Base-by-base conservation (phyloP, 2,329 filamentous ascomycete species). In the Penicillium sp. region DNA sequence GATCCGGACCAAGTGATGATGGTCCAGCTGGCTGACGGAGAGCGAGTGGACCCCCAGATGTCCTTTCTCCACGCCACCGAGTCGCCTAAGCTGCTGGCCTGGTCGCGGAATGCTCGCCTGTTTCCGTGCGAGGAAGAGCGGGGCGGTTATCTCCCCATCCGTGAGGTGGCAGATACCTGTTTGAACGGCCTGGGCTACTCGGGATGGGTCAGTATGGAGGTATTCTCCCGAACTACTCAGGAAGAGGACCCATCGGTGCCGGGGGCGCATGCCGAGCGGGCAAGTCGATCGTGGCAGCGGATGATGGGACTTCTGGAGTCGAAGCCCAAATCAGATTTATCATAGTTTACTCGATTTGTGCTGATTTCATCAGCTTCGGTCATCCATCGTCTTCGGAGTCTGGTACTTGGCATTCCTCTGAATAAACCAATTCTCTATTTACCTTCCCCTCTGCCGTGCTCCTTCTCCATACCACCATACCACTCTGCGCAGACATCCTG, bases 21-120 rank as follows among this genome's bases (percentile, higher is more conserved):
- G 54, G 72, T 90, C 1, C 86, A 90, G 56, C 74, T 89, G 9
- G 85, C 85, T 7, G 85, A 90, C 54, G 86, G 80, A 2, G 83
- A 87, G 59, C 71, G 74, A 7, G 71, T 88, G 2, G 56, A 64
- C 0, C 53, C 65, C 10, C 81, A 83, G 0, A 60, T 87, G 6
- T 48, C 72, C 2, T 61, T 72, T 17, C 74, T 73, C 3, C 80
- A 84, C 53, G 64, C 73, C n/a, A 61, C 71, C 0, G 71, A 70
- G 4, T 80, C 84, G 58, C 74, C 73, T 11, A 61, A 76, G 4
- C 68, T 81, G 2, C 88, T 90, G 83, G 84, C 78, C 55, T 90
- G 86, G 86, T 86, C 79, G 26, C 68, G 86, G 26, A 89, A 88
- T 59, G 84, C 81, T 48, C 72, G 86, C 15, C 60, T 85, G 4